A percentile compares a stretch with the other conserved stretches of the same genome.
Evolutionary conservation across 441 rosid species (phyloP).

Genomic region (Metrosideros polymorpha): DNA sequence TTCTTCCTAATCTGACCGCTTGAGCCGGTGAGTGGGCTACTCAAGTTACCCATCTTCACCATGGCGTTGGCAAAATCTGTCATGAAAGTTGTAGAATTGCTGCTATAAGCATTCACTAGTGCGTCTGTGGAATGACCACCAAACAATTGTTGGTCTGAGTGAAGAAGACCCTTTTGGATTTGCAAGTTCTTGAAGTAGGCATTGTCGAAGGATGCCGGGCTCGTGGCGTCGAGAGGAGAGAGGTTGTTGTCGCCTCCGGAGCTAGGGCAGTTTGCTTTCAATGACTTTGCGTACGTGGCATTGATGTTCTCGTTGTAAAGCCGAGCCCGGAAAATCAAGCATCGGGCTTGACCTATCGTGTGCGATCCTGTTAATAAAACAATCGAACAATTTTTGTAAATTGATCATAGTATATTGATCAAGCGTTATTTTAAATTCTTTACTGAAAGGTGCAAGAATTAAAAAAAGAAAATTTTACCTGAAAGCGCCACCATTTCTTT

Average conservation of each 20-base stretch:
- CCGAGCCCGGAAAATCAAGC: not conserved
- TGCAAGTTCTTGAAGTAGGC: constrained; percentile 12
- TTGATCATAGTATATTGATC: not conserved
- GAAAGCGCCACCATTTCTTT: constrained; percentile 13
- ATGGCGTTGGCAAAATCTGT: constrained; percentile 28
- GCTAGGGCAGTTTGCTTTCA: constrained; percentile 3
- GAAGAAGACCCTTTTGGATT: constrained; percentile 11
- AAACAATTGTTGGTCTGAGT: constrained; percentile 17
- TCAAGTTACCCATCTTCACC: constrained; percentile 27
- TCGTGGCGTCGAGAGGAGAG: constrained; percentile 7
- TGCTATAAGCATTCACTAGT: constrained; percentile 20
- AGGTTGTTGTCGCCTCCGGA: constrained; percentile 4
- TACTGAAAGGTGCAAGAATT: not conserved
- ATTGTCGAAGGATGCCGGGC: not conserved
- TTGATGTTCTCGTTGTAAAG: constrained; percentile 9
- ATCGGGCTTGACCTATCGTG: constrained; percentile 3
- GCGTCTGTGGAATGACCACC: constrained; percentile 22
- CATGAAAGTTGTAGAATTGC: constrained; percentile 3
- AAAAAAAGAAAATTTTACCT: not conserved
- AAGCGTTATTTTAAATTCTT: not conserved
- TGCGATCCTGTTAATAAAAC: not conserved
- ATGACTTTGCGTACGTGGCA: not conserved
- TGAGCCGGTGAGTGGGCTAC: constrained; percentile 28
- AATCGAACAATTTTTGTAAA: not conserved
- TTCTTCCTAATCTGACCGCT: constrained; percentile 31